phyloP scores from a whole-genome alignment of 2,329 filamentous ascomycete species.

The Emergomyces africanus region DNA sequence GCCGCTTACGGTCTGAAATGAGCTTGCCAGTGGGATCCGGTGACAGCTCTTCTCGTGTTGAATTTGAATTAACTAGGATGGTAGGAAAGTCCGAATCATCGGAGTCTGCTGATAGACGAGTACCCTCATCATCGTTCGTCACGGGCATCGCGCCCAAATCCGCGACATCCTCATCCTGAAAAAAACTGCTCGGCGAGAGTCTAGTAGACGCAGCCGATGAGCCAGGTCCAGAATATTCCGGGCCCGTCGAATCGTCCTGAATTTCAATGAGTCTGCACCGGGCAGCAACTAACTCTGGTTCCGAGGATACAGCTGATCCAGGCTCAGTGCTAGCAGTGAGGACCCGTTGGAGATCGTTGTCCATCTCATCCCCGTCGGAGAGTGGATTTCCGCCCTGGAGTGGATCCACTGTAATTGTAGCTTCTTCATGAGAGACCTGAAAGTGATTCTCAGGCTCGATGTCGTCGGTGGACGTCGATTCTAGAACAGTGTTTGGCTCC shows the following conservation, averaged over 20 bases:
- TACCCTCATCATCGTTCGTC: neutral
- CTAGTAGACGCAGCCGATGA: neutral
- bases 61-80: neutral
- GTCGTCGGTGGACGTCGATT: neutral
- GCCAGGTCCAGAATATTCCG: neutral
- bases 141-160: neutral
- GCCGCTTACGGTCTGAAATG: neutral
- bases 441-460: neutral
- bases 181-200: neutral
- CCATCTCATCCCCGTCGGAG: neutral
- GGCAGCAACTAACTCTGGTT: neutral
- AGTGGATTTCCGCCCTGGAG: no score
- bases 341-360: neutral
- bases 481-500: neutral
- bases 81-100: neutral
- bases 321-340: neutral
- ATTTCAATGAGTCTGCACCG: neutral
- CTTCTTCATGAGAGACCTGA: neutral
- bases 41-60: neutral
- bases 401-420: neutral
- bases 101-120: neutral
- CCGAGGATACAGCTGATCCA: neutral
- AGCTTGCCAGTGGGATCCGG: neutral
- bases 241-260: neutral
- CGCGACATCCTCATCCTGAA: neutral